Evolutionary conservation across 176 grass and related monocot species (phyloP), one percentile per base, ranked within the genome.

Genomic region (Ensete ventricosum): DNA sequence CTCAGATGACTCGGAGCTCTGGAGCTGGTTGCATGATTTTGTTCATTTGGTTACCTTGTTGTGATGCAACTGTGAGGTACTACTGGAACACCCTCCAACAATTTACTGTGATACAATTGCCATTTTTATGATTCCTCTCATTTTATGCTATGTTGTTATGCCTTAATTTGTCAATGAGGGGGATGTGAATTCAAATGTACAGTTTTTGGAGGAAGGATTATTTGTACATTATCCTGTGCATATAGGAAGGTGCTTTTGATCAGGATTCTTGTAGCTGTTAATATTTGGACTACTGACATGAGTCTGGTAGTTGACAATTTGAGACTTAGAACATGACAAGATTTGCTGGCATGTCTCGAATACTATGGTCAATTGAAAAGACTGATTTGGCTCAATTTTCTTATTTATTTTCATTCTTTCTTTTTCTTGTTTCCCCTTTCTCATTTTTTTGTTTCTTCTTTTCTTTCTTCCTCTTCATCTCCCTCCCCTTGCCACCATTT

Each of bases 1-100:
- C 78, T 91, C 69, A 77, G 91, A 55, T 86, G 84, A 83, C 67
- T 14, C 7, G 14, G 53, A 25, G 20, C 51, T 24, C 14, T 8
- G 4, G 19, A 24, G 22, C 51, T 14, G 5, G 24, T 25, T 14
- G 11, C 12, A 54, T 23, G 52, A 54, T 24, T 60, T 68, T 68
- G 66, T 34, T 68, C 66, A 68, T 26, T 67, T 43, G 23, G 26
- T 43, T 16, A 13, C n/a, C 24, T 27, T 67, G 11, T 14, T 13
- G 16, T 68, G 66, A 48, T 68, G 66, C 14, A 17, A 68, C 19
- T 16, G 5, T 25, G 14, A 73, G 71, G 71, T 73, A 73, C n/a
- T 25, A 73, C 2, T 22, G n/a, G 25, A 54, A 11, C 52, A 14
- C 3, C 51, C 52, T 25, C 21, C 12, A 53, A 16, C 21, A 67